Conservation (phyloP, 2,329 filamentous ascomycete species). For the Aspergillus clavatus region DNA sequence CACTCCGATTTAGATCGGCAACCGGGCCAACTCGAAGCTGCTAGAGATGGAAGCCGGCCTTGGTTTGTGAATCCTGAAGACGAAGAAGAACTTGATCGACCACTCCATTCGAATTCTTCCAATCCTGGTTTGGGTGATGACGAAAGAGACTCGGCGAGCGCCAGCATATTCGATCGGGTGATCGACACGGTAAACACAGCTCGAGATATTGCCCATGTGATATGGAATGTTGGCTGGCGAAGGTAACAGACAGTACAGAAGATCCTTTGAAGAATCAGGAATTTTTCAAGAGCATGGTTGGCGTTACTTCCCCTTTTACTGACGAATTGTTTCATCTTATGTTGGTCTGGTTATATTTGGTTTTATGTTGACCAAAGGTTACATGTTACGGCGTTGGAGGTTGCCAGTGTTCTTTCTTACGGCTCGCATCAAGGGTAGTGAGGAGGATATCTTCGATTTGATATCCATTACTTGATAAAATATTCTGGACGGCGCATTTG, state of each 20-base stretch:
- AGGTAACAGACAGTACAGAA: slow-evolving; percentile 36
- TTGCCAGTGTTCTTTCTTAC: too few species aligned
- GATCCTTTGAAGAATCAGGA: too few species aligned
- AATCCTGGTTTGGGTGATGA: slow-evolving; percentile 91
- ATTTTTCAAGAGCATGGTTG: too few species aligned
- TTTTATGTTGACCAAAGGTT: too few species aligned
- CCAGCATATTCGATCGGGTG: slow-evolving; percentile 70
- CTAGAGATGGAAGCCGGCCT: slow-evolving; percentile 17
- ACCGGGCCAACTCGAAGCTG: slow-evolving; percentile 22
- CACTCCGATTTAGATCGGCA: slow-evolving; percentile 44
- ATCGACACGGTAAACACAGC: slow-evolving; percentile 71
- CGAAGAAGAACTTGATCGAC: slow-evolving; percentile 54
- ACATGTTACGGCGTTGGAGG: too few species aligned
- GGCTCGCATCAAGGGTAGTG: too few species aligned
- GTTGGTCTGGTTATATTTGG: too few species aligned
- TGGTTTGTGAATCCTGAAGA: slow-evolving; percentile 37
- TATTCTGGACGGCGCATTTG: too few species aligned
- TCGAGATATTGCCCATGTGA: slow-evolving; percentile 60
- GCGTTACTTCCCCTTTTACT: too few species aligned
- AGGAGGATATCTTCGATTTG: too few species aligned
- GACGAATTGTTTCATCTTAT: too few species aligned
- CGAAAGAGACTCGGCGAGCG: slow-evolving; percentile 60
- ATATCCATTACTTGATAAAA: too few species aligned
- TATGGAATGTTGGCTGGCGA: slow-evolving; percentile 63
- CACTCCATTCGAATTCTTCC: slow-evolving; percentile 72